Evolutionary conservation across 345 rosid species (phyloP).

Genomic region (Arabis alpina): DNA sequence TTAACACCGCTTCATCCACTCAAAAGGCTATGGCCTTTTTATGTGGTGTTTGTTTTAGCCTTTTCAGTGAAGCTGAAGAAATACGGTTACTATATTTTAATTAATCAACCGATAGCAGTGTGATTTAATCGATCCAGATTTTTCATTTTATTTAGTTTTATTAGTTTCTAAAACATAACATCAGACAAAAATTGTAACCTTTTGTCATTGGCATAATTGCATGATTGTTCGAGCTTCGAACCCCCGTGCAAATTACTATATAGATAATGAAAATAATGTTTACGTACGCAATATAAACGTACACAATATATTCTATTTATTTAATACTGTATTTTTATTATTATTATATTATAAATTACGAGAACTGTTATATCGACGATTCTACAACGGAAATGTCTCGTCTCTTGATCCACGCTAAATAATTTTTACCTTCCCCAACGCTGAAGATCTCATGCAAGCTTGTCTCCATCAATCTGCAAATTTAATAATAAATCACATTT

Average conservation of each 20-base stretch:
- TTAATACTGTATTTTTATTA: too few relatives aligned
- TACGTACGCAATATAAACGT: neutral
- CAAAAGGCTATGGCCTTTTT: slow-evolving; percentile 28
- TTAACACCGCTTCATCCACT: slow-evolving; percentile 20
- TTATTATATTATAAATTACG: too few relatives aligned
- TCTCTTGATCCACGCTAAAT: too few relatives aligned
- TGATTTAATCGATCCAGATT: neutral
- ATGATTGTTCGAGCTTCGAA: neutral
- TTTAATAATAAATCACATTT: too few relatives aligned
- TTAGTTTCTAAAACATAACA: neutral
- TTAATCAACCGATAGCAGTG: neutral
- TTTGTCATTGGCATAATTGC: neutral
- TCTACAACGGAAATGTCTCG: too few relatives aligned
- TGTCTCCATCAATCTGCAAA: too few relatives aligned
- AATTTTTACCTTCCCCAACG: too few relatives aligned
- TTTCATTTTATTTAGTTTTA: neutral
- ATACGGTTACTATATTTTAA: neutral
- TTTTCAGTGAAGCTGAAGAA: slow-evolving; percentile 41
- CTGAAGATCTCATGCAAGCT: too few relatives aligned
- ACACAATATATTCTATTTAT: neutral
- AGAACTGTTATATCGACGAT: too few relatives aligned
- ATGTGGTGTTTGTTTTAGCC: slow-evolving; percentile 36
- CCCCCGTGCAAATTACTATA: neutral
- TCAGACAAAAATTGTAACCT: neutral
- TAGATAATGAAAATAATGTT: too few relatives aligned